Base-by-base conservation (phyloP, 306 rosid species). In the Sophora flavescens region DNA sequence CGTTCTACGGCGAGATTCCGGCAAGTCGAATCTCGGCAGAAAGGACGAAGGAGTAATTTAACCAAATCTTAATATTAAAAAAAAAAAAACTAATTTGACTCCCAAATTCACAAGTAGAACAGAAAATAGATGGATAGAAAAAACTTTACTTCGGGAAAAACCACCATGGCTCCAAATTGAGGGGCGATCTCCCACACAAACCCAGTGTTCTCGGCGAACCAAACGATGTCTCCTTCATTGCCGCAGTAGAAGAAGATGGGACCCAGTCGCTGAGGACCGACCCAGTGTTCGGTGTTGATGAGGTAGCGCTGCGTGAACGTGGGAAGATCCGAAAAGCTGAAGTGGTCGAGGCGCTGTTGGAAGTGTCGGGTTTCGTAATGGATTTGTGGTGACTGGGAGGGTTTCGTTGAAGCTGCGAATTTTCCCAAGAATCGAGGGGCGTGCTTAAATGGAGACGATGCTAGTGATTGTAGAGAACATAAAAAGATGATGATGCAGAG, bases 181-280 rank as follows among this genome's bases (percentile, higher is more conserved):
- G 96, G 96, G 0, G 98, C 98, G 54, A 93, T 85, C 66, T 93
- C 97, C 90, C 93, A 90, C 17, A 94, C 78, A 81, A 94, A 94
- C 57, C 98, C 97, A 17, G 96, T 84, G 72, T 87, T 94, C 5
- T 56, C 73, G 16, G 97, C 97, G 82, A 94, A 94, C 98, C 97
- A 94, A 2, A 59, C 86, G 78, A 94, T 94, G 65, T 86, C 93
- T 6, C 98, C 97, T 84, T 94, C 98, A 74, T 94, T 94, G 68
- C 98, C 98, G 74, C 96, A 91, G 85, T 94, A 91, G 66, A 91
- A 44, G 84, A 94, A 91, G 67, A 94, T 89, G 35, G 98, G 97
- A 33, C 91, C 97, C 6, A 73, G 48, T 3, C 81, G 79, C 12
- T 73, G 54, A 8, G 89, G 76, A 14, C 89, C 90, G 2, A 22